phyloP scores from a whole-genome alignment of 495 filamentous ascomycete genomes.

The Podospora pseudocomata region DNA sequence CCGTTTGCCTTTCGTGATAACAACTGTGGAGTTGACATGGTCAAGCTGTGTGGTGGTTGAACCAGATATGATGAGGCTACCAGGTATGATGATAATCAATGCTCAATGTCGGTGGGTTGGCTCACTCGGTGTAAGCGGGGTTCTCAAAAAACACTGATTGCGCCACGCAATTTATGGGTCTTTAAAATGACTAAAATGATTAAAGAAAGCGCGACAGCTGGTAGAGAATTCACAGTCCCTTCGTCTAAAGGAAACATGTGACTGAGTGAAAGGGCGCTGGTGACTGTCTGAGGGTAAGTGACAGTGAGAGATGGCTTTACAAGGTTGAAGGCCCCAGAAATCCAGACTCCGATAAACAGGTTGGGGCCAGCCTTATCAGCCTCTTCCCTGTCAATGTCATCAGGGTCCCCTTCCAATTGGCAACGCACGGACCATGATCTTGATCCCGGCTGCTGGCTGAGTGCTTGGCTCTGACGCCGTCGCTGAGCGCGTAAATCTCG shows the following conservation, averaged over 20 bases:
- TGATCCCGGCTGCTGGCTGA: not conserved
- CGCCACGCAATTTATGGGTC: not conserved
- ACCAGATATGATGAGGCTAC: not conserved
- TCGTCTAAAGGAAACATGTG: not conserved
- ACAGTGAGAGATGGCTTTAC: not conserved
- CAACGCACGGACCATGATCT: not conserved
- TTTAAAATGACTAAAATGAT: not conserved
- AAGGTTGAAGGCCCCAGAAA: not conserved
- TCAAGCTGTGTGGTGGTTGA: too few species aligned
- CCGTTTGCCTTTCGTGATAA: conserved; percentile 35
- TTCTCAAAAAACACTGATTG: not conserved
- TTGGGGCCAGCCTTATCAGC: conserved; percentile 3
- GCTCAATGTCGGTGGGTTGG: not conserved
- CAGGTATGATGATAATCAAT: not conserved
- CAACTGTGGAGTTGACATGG: conserved; percentile 28
- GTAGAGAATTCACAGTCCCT: not conserved
- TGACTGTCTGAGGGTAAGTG: not conserved
- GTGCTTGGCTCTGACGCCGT: not conserved
- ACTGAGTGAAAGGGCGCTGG: not conserved
- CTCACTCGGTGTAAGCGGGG: conserved; percentile 10
- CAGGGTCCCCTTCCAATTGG: not conserved
- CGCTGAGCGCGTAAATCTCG: conserved; percentile 13
- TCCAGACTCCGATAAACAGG: conserved; percentile 1
- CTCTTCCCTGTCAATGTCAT: not conserved
- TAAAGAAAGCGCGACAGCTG: not conserved